Evolutionary conservation across 1,139 yeast species (phyloP).

Genomic region (Saccharomyces hybrid): DNA sequence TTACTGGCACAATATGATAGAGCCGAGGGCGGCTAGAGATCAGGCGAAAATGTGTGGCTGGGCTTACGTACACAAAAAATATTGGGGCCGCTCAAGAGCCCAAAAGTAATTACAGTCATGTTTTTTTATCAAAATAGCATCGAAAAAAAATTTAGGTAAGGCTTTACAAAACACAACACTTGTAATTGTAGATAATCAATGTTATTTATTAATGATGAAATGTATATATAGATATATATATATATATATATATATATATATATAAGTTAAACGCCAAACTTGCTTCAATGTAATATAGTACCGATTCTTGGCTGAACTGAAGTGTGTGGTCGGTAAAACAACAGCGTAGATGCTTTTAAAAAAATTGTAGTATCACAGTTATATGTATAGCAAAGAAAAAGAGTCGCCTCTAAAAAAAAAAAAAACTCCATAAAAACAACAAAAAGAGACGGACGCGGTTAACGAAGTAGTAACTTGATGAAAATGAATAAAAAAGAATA

Average conservation of each 20-base stretch:
- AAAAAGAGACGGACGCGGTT: neutral
- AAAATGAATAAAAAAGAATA: neutral
- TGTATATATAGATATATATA: neutral
- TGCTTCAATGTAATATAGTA: neutral
- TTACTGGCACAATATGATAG: neutral
- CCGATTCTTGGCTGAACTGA: neutral
- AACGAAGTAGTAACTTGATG: neutral
- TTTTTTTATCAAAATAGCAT: neutral
- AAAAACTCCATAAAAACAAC: neutral
- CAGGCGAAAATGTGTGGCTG: neutral
- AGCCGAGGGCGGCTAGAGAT: neutral
- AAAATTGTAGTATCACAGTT: neutral
- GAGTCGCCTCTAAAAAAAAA: neutral
- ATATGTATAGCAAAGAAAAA: neutral
- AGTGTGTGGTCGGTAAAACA: neutral
- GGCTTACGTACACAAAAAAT: constrained; percentile 1
- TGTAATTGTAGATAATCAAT: neutral
- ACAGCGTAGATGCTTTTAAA: neutral
- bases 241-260: too few relatives aligned
- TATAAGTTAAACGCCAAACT: neutral
- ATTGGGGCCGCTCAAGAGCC: neutral
- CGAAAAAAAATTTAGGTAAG: neutral
- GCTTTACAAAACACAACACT: neutral
- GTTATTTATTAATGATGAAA: neutral
- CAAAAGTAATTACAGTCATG: neutral